phyloP scores from a whole-genome alignment of 1,139 yeast genomes.

The Lodderomyces beijingensis region DNA sequence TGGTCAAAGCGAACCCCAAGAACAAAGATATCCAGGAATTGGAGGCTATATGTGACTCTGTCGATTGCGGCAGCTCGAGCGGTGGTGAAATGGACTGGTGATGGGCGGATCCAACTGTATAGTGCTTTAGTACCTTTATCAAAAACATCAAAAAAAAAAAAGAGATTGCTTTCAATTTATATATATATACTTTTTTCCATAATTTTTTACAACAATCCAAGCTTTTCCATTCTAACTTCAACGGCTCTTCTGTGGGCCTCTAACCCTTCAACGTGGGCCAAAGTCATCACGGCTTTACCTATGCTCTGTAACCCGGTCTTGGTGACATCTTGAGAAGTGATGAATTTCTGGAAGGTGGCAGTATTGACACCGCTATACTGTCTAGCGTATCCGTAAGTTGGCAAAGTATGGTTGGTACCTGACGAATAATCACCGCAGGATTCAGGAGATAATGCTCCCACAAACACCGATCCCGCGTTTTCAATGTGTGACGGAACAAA shows the following conservation, averaged over 20 bases:
- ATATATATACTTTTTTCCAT: not conserved
- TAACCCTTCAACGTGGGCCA: constrained; percentile 95
- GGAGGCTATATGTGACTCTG: constrained; percentile 44
- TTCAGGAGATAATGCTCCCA: constrained; percentile 94
- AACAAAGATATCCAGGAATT: constrained; percentile 45
- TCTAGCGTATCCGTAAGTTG: constrained; percentile 96
- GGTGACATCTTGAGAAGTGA: constrained; percentile 87
- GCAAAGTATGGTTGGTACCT: constrained; percentile 96
- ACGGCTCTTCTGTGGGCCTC: constrained; percentile 98
- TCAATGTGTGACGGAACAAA: constrained; percentile 70
- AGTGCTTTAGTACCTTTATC: too few species aligned
- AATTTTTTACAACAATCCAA: constrained; percentile 40
- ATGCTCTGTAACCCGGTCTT: constrained; percentile 80
- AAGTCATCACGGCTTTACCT: constrained; percentile 92
- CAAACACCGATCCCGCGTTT: constrained; percentile 95
- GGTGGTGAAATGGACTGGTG: constrained; percentile 10
- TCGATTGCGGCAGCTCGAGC: constrained; percentile 33
- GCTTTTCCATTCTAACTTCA: constrained; percentile 82
- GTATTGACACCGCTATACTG: constrained; percentile 98
- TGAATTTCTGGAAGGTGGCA: constrained; percentile 89
- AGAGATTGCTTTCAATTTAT: not conserved
- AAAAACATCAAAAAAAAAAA: not conserved
- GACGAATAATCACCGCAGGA: constrained; percentile 97
- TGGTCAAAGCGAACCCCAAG: constrained; percentile 30
- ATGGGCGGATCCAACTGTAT: too few species aligned